Base-by-base conservation (phyloP, 768 basidiomycete genomes). In the Krasilnikovozyma curviuscula region DNA sequence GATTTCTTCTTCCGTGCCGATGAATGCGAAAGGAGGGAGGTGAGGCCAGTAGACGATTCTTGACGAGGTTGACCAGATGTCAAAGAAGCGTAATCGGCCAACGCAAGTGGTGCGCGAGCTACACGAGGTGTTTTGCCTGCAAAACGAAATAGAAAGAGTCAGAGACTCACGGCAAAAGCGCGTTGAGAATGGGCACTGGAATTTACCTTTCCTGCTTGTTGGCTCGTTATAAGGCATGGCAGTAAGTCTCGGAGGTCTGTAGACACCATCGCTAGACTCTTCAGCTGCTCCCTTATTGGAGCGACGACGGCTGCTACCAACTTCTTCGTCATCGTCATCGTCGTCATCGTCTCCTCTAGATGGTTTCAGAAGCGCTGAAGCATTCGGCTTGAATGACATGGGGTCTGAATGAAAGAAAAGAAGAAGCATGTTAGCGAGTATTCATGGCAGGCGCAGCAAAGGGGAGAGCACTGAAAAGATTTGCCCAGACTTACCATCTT, bases 381-480 rank as follows among this genome's bases (percentile, higher is more conserved):
- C 84, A 59, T 95, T 93, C 4, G 91, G 88, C 37, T 79, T 75
- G 72, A 91, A 98, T 3, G 81, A 79, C 27, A 98, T 70, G 2
- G 84, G 86, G 62, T 95, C 91, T 91, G 61, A 14, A 25, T 8
- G n/a, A 19, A 42, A 9, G 14, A 6, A 46, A 3, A 28, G 18
- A 5, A 32, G 58, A 48, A 59, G 57, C 54, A 23, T 3, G 7
- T 7, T 4, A 32, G 18, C 42, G 8, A 19, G 16, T 23, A 8
- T 25, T 8, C 19, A 23, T 23, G 16, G 14, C 13, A 41, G 23
- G 14, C 31, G 40, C 6, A 4, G n/a, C 16, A 38, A 1, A 46
- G 38, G 38, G 24, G 9, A 2, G 9, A 10, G 38, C 12, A 23
- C 12, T 24, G 24, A 8, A 18, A 44, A 13, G 14, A 2, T 10